Evolutionary conservation across 169 alveolate genomes (phyloP).

Genomic region (Cryptosporidium ryanae): DNA sequence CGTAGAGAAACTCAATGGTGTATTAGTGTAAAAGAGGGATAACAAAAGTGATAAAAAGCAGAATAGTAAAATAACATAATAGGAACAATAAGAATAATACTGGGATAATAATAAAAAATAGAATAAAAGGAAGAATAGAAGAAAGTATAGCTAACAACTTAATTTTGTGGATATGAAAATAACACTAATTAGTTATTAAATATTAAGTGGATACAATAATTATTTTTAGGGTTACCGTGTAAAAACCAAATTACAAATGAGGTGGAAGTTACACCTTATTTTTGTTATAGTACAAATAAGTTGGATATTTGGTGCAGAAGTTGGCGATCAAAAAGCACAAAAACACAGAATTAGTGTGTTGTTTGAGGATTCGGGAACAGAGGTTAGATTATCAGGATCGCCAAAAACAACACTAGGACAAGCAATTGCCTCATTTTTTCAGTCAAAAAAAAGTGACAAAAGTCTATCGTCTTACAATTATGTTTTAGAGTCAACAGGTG

Average conservation of each 20-base stretch:
- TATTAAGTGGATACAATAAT: not conserved
- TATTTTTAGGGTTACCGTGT: not conserved
- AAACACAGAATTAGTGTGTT: slow-evolving; percentile 56
- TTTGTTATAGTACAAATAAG: slow-evolving; percentile 12
- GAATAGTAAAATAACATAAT: not conserved
- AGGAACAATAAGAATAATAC: not conserved
- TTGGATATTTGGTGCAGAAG: slow-evolving; percentile 59
- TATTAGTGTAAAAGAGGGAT: not conserved
- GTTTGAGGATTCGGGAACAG: slow-evolving; percentile 37
- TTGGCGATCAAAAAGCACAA: not conserved
- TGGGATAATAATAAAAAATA: too few relatives aligned
- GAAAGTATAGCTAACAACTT: not conserved
- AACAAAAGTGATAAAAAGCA: slow-evolving; percentile 8
- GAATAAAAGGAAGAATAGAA: not conserved
- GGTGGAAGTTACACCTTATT: slow-evolving; percentile 56
- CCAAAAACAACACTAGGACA: slow-evolving; percentile 72
- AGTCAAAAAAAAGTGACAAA: slow-evolving; percentile 13
- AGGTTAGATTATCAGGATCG: slow-evolving; percentile 57
- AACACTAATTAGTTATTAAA: not conserved
- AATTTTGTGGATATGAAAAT: not conserved
- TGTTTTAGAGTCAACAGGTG: slow-evolving; percentile 41
- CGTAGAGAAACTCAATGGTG: too few relatives aligned
- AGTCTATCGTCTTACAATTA: slow-evolving; percentile 15
- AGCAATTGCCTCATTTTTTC: slow-evolving; percentile 38
- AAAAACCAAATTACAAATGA: slow-evolving; percentile 9